Evolutionary conservation across 164 flowering plant species (phyloP).

Genomic region (Magnolia kwangsiensis): DNA sequence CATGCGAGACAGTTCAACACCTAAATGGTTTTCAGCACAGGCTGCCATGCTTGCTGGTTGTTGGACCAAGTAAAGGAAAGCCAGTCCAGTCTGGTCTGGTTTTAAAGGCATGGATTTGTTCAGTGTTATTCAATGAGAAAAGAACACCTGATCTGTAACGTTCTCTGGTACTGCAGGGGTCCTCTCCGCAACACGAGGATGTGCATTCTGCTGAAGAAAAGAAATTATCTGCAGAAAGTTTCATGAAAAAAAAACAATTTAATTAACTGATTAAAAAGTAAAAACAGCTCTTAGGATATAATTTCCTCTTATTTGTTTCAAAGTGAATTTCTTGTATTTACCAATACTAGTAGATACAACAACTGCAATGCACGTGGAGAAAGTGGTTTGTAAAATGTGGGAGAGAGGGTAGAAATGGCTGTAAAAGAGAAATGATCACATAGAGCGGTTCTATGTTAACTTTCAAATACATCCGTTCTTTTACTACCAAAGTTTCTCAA

Average conservation of each 20-base stretch:
- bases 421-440: no score
- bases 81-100: neutral
- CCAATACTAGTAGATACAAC: neutral
- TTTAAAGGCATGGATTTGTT: neutral
- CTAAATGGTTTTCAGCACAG: neutral
- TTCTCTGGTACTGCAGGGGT: slow-evolving; percentile 89
- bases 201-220: slow-evolving; percentile 95
- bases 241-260: neutral
- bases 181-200: slow-evolving; percentile 87
- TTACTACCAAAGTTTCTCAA: no score
- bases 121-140: neutral
- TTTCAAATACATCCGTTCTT: no score
- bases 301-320: no score
- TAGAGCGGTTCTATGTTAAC: no score
- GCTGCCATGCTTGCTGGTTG: neutral
- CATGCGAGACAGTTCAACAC: neutral
- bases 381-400: no score
- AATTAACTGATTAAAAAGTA: neutral
- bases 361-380: neutral
- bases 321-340: neutral
- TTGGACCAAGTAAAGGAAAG: neutral
- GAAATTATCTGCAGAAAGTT: slow-evolving; percentile 64
- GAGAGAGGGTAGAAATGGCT: no score
- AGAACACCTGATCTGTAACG: slow-evolving; percentile 86
- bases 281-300: neutral